Conservation (phyloP, 306 rosid genomes). For the Acmispon strigosus region DNA sequence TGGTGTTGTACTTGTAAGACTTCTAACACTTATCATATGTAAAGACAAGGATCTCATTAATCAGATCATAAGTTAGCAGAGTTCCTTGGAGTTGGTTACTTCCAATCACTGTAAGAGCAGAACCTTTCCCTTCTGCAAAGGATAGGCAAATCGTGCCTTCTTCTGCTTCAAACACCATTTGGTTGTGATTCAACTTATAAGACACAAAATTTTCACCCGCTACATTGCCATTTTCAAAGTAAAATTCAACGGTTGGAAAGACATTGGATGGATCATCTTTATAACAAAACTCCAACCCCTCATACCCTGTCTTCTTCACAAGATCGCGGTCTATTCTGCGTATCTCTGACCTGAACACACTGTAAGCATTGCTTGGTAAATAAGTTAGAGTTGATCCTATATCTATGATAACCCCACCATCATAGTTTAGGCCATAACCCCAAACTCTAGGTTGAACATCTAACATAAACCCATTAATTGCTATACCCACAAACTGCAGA, state of each 20-base stretch:
- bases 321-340: background rate
- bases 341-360: constrained; percentile 21
- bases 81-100: constrained; percentile 29
- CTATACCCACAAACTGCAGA: constrained; percentile 34
- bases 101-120: constrained; percentile 32
- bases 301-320: background rate
- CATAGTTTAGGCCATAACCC: constrained; percentile 42
- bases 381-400: background rate
- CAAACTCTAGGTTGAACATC: constrained; percentile 35
- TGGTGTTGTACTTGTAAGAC: background rate
- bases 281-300: constrained; percentile 32
- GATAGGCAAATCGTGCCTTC: constrained; percentile 20
- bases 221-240: constrained; percentile 27
- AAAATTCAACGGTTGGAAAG: constrained; percentile 24
- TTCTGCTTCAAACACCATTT: background rate
- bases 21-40: constrained; percentile 14
- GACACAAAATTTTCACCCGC: constrained; percentile 17
- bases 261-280: constrained; percentile 13
- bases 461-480: constrained; percentile 31
- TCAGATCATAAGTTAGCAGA: constrained; percentile 3
- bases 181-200: constrained; percentile 5
- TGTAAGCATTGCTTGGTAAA: constrained; percentile 30
- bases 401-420: constrained; percentile 35
- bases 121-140: constrained; percentile 14
- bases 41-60: constrained; percentile 19